These are phyloP conservation scores for Fraxinus platypoda DNA, from an alignment of 305 asterid species.

Conservation along the genomic window DNA sequence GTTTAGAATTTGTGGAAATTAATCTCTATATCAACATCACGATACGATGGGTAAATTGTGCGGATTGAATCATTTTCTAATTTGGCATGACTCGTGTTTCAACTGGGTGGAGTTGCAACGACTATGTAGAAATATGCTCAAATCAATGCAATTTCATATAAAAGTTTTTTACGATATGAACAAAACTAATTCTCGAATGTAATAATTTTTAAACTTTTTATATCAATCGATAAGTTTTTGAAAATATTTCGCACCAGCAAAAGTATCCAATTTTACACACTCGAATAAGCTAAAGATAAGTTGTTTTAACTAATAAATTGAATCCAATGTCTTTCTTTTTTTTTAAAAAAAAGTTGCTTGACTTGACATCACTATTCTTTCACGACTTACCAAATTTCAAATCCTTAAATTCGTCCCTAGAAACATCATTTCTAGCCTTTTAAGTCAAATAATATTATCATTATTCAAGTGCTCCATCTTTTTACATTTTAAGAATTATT, in stretches of 20 bases:
- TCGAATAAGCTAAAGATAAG: too few relatives aligned
- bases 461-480: not conserved
- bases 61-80: not conserved
- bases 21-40: slow-evolving; percentile 17
- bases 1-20: not conserved
- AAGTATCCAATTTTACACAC: not conserved
- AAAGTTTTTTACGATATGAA: not conserved
- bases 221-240: too few relatives aligned
- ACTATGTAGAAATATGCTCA: not conserved
- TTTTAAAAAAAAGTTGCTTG: too few relatives aligned
- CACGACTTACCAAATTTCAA: not conserved
- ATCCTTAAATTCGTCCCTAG: slow-evolving; percentile 25
- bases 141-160: not conserved
- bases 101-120: not conserved
- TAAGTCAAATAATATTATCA: not conserved
- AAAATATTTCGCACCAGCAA: not conserved
- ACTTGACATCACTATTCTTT: slow-evolving; percentile 18
- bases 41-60: not conserved
- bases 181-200: not conserved
- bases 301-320: not conserved
- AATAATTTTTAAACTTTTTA: too few relatives aligned
- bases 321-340: not conserved
- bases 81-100: not conserved
- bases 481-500: not conserved
- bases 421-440: slow-evolving; percentile 19